A percentile compares a stretch with the other conserved stretches of the same genome.
Conservation (phyloP, 495 filamentous ascomycete genomes). For the Hyaloscypha bicolor region DNA sequence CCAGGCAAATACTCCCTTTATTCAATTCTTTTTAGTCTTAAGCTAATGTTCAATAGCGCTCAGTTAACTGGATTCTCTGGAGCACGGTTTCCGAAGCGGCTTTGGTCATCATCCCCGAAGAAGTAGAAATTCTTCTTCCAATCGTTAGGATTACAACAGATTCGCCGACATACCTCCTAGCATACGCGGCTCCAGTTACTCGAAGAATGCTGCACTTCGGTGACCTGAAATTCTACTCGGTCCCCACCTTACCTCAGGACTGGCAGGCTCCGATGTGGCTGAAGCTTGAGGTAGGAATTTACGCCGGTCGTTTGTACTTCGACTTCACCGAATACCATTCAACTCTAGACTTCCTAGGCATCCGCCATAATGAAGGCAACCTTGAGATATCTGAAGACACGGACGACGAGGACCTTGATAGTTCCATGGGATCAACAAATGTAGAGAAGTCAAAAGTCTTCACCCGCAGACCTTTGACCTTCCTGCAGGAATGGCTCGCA, state of each 20-base stretch:
- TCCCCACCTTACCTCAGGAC: slow-evolving; percentile 44
- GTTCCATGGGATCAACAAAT: no score
- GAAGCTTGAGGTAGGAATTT: slow-evolving; percentile 54
- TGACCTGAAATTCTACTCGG: slow-evolving; percentile 45
- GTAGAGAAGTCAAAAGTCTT: slow-evolving; percentile 21
- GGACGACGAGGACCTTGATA: neutral
- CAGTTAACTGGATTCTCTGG: slow-evolving; percentile 54
- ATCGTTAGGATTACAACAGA: slow-evolving; percentile 29
- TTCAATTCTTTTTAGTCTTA: slow-evolving; percentile 1
- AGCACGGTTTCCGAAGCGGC: slow-evolving; percentile 36
- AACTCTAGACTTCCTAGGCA: slow-evolving; percentile 15
- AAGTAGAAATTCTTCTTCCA: slow-evolving; percentile 47
- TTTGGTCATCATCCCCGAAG: slow-evolving; percentile 48
- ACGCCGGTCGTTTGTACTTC: slow-evolving; percentile 59
- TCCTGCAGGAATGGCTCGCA: slow-evolving; percentile 55
- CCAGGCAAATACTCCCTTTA: slow-evolving; percentile 35
- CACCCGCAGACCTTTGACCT: slow-evolving; percentile 37
- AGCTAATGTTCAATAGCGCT: slow-evolving; percentile 36
- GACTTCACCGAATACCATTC: slow-evolving; percentile 40
- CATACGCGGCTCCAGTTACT: slow-evolving; percentile 57
- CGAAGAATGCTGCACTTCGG: slow-evolving; percentile 57
- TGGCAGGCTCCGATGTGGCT: slow-evolving; percentile 48
- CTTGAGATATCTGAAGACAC: neutral
- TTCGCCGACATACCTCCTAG: slow-evolving; percentile 42
- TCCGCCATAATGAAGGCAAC: neutral